Percentiles rank a stretch among this genome's conserved stretches.
phyloP scores from a whole-genome alignment of 2,329 filamentous ascomycete genomes.

The Paraphoma sp. region DNA sequence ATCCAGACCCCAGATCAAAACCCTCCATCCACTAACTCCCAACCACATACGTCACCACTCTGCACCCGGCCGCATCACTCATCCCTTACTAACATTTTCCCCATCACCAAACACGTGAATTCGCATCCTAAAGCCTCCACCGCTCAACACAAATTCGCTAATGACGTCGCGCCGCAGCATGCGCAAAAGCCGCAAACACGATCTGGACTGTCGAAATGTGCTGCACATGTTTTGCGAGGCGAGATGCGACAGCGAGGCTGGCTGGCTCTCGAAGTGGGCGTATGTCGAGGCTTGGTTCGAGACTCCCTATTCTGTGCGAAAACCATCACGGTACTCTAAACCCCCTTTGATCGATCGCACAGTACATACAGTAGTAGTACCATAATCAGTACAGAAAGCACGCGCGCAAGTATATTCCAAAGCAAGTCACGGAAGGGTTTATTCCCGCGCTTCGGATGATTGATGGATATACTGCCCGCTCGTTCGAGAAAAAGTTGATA shows the following conservation, averaged over 20 bases:
- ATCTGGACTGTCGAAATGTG: slow-evolving; percentile 44
- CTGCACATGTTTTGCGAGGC: no score
- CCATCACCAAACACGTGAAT: not conserved
- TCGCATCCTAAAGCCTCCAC: not conserved
- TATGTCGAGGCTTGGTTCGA: not conserved
- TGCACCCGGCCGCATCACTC: not conserved
- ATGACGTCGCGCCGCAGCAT: slow-evolving; percentile 17
- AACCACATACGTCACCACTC: not conserved
- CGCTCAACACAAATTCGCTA: not conserved
- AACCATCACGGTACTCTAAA: not conserved
- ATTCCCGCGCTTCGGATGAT: slow-evolving; percentile 42
- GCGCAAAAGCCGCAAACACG: slow-evolving; percentile 58
- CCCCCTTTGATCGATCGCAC: not conserved
- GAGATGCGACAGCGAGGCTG: not conserved
- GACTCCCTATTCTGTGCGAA: not conserved
- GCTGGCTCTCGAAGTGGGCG: no score
- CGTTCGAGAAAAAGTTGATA: no score
- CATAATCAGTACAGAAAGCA: no score
- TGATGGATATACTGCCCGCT: slow-evolving; percentile 54
- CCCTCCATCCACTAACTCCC: not conserved
- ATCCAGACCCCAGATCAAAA: not conserved
- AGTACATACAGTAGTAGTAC: not conserved
- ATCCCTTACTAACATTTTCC: not conserved
- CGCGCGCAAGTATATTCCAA: no score
- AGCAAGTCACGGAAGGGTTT: no score